Percentiles rank a stretch among this genome's conserved stretches.
These are phyloP conservation scores for Ophiostoma quercus DNA, from an alignment of 2,329 filamentous ascomycete species.

Conservation along the genomic window DNA sequence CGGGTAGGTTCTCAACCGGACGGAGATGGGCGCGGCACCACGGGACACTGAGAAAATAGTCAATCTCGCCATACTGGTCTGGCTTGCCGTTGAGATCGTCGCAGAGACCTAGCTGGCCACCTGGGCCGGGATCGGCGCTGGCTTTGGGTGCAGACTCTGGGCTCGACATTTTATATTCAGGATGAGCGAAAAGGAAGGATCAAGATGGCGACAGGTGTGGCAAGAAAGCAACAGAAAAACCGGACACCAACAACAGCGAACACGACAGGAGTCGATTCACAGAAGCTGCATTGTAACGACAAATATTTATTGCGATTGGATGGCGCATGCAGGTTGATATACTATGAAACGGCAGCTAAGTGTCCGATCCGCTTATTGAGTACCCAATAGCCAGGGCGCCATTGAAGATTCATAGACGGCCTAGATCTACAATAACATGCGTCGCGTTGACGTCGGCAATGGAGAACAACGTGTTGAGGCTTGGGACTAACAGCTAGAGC, in stretches of 20 bases:
- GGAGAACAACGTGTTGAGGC: neutral
- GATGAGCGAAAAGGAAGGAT: neutral
- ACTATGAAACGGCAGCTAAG: neutral
- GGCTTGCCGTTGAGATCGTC: neutral
- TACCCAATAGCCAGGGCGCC: neutral
- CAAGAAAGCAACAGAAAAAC: neutral
- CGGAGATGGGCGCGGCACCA: conserved; percentile 46
- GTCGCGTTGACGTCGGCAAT: neutral
- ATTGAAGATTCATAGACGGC: neutral
- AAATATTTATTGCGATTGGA: neutral
- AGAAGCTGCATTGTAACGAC: neutral
- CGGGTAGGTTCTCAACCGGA: conserved; percentile 30
- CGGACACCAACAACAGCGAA: no score
- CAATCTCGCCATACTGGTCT: neutral
- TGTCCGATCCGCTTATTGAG: neutral
- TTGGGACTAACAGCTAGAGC: neutral
- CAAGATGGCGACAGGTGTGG: neutral
- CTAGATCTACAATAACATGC: neutral
- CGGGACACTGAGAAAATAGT: conserved; percentile 38
- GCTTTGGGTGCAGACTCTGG: neutral
- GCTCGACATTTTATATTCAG: neutral
- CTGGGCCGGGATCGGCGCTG: neutral
- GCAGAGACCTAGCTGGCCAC: neutral
- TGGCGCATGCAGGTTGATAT: neutral
- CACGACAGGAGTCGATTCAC: neutral